phyloP scores from a whole-genome alignment of 352 stramenopile genomes.

The Lagenidium sp. region DNA sequence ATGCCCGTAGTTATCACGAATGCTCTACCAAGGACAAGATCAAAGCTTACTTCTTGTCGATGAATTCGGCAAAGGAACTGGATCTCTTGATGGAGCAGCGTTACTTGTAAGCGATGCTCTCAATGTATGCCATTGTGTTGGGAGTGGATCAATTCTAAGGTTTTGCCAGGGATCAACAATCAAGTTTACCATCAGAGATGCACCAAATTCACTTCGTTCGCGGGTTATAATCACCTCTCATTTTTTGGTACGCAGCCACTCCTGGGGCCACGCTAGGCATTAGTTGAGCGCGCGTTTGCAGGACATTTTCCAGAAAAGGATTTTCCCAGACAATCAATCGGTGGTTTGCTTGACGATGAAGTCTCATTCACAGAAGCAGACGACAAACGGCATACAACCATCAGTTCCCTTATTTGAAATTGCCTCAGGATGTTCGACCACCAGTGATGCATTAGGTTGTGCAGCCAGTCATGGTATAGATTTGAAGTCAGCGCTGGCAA shows the following conservation, averaged over 20 bases:
- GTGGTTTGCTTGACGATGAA: no score
- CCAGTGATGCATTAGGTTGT: no score
- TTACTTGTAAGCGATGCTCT: conserved; percentile 41
- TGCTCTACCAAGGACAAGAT: conserved; percentile 62
- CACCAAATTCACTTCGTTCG: conserved; percentile 19
- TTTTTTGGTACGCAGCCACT: conserved; percentile 36
- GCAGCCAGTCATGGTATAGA: no score
- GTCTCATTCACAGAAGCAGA: not conserved
- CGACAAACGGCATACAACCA: no score
- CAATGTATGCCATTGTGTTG: no score
- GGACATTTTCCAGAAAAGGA: no score
- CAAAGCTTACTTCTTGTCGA: conserved; percentile 75
- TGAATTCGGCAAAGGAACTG: conserved; percentile 84
- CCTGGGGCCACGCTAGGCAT: not conserved
- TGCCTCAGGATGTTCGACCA: no score
- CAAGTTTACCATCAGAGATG: conserved; percentile 38
- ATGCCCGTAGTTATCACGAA: conserved; percentile 59
- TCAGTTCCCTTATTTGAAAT: no score
- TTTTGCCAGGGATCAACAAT: conserved; percentile 34
- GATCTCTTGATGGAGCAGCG: conserved; percentile 61
- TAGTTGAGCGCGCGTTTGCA: not conserved
- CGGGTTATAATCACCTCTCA: conserved; percentile 76
- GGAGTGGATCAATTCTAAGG: no score
- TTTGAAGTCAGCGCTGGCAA: no score
- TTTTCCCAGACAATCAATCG: no score